Base-by-base conservation (phyloP, 192 early-diverging fungal species). In the Entophlyctis helioformis region DNA sequence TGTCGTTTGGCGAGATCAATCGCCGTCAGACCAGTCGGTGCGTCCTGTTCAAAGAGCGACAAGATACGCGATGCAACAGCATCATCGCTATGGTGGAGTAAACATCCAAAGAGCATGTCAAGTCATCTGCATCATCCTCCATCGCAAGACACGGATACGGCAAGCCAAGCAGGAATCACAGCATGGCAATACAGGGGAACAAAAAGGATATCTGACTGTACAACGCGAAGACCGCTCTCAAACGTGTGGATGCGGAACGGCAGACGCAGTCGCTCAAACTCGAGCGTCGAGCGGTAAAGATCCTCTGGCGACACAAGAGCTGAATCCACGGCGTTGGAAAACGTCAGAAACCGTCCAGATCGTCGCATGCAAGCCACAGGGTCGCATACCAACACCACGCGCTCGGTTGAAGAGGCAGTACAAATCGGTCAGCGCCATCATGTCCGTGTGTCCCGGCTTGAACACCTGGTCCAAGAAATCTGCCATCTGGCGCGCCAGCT, bases 331-430 rank as follows among this genome's bases (percentile, higher is more conserved):
- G 12, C 20, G 7, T 18, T 8, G 20, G 7, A 10, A 8, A 10
- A 12, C 9, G 12, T 13, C 12, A 12, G 40, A n/a, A 22, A 19
- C 40, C 40, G 40, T 1, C 19, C 22, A 22, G 19, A 13, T 12
- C 12, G 19, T 42, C 1, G 1, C 19, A 22, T 19, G 40, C 16
- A n/a, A 2, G 16, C 40, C 11, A 42, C 12, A 15, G 3, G 19
- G 7, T 3, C 10, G 56, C 69, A 40, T 69, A 80, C 80, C 80
- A 50, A 83, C 81, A 10, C 91, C 91, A 38, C 94, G 78, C 3
- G 91, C 94, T 2, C 90, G 80, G 56, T 98, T 98, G 57, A 89
- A 93, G 33, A 98, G 54, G 54, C 91, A 96, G 60, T 93, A 98
- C 8, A 91, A 67, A 51, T 96, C 92, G 3, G 85, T 80, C 1